phyloP scores from a whole-genome alignment of 1,284 basidiomycete species.

The Boletellus deceptivus region DNA sequence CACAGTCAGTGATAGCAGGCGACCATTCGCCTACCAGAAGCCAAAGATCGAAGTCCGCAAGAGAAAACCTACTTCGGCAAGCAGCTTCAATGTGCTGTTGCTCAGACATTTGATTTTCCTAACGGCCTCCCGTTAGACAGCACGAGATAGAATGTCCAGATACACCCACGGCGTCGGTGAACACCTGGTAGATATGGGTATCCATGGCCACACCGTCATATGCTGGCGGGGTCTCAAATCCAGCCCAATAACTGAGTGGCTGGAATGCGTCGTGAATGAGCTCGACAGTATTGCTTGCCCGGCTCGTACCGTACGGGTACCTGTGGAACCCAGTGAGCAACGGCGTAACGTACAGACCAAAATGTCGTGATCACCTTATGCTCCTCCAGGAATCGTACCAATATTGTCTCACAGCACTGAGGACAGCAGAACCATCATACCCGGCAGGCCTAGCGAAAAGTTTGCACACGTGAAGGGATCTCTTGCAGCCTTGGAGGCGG shows the following conservation, averaged over 20 bases:
- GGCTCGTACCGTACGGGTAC: conserved; percentile 57
- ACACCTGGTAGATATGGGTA: conserved; percentile 82
- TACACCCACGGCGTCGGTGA: conserved; percentile 53
- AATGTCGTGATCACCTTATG: conserved; percentile 53
- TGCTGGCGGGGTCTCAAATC: conserved; percentile 60
- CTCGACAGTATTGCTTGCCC: conserved; percentile 61
- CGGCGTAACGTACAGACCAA: background rate
- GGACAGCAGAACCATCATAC: conserved; percentile 54
- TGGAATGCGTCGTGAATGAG: conserved; percentile 89
- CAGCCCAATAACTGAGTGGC: conserved; percentile 69
- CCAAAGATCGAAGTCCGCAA: conserved; percentile 66
- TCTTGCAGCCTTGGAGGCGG: background rate
- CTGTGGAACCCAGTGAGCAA: conserved; percentile 31
- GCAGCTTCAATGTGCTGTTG: conserved; percentile 65
- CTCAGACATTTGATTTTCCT: conserved; percentile 54
- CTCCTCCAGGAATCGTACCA: conserved; percentile 74
- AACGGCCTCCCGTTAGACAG: background rate
- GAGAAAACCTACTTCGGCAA: conserved; percentile 48
- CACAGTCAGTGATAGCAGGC: conserved; percentile 83
- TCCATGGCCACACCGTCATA: conserved; percentile 78
- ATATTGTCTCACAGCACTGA: conserved; percentile 63
- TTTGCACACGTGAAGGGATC: background rate
- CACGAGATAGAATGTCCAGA: background rate
- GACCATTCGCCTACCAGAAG: conserved; percentile 85
- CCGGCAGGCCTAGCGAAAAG: conserved; percentile 67